Base-by-base conservation (phyloP, 2,329 filamentous ascomycete species). In the Bretziella fagacearum region DNA sequence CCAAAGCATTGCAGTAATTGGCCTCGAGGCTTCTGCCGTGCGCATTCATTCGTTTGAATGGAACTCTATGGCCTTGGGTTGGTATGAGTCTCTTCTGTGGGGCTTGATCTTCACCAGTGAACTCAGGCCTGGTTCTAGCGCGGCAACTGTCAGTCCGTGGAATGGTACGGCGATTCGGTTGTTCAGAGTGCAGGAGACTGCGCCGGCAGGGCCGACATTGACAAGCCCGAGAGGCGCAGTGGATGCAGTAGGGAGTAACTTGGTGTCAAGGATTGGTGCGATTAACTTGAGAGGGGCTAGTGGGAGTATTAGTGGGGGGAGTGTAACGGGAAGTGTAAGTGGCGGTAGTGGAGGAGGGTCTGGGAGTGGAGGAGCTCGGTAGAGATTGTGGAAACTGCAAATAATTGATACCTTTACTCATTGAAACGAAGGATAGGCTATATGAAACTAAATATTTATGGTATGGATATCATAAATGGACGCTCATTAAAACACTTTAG, bases 81-180 rank as follows among this genome's bases (percentile, higher is more conserved):
- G 91, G 91, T 95, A 96, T 60, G 85, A 95, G 62, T 89, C 84
- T 4, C 69, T 96, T 10, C 69, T 98, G 7, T 98, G 91, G 91
- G 80, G 85, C 13, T 84, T 95, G 55, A 77, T 95, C 46, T 96
- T 95, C 60, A 79, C 82, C 23, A 80, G 79, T 56, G 91, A 98
- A 64, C 84, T 94, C 78, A 77, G 86, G 49, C 76, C 89, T 23
- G 76, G 81, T 0, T 87, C 81, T 58, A 87, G 87, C 25, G 87
- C 84, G 2, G 84, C 87, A 26, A 89, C 91, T 6, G 79, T 95
- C 1, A 26, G 44, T 2, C 41, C 46, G 15, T 98, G 91, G 89
- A 95, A 89, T 57, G 83, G 85, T 29, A 96, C 91, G 1, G 69
- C 70, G 2, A 84, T 98, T 60, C 82, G 81, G 58, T 68, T 98